A percentile compares a stretch with the other conserved stretches of the same genome.
Evolutionary conservation across 2,329 filamentous ascomycete species (phyloP).

Genomic region (Seiridium unicorne): DNA sequence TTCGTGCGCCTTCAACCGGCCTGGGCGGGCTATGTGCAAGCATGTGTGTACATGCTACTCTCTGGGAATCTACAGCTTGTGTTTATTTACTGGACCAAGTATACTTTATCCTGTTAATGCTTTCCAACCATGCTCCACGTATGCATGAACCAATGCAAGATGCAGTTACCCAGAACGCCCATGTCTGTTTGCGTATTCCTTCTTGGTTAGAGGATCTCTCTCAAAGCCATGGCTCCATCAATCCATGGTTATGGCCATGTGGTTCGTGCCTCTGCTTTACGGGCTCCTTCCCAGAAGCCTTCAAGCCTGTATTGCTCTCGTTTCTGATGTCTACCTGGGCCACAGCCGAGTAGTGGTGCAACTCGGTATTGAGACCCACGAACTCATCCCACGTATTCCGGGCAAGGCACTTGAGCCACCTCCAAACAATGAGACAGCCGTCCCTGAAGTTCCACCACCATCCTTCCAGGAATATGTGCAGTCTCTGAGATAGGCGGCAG

Average conservation of each 20-base stretch:
- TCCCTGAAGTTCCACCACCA: conserved; percentile 3
- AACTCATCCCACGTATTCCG: neutral
- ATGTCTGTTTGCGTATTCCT: neutral
- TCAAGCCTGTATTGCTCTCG: neutral
- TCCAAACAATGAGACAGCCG: neutral
- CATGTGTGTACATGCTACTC: too few species aligned
- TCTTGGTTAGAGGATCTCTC: neutral
- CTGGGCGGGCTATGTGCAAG: too few species aligned
- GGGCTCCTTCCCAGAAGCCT: neutral
- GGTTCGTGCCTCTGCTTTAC: too few species aligned
- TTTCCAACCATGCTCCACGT: neutral
- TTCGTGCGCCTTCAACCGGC: too few species aligned
- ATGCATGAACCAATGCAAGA: neutral
- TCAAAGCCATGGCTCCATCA: neutral
- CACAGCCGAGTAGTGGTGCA: neutral
- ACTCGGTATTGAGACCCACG: neutral
- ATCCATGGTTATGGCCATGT: neutral
- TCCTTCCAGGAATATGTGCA: neutral
- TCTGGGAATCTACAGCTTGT: too few species aligned
- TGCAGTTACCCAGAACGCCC: neutral
- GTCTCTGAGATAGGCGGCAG: neutral
- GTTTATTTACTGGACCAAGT: neutral
- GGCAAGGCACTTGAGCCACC: neutral
- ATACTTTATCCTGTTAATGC: neutral
- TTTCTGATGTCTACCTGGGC: neutral